Conservation (phyloP, 306 rosid genomes). For the Trichosanthes truncata region DNA sequence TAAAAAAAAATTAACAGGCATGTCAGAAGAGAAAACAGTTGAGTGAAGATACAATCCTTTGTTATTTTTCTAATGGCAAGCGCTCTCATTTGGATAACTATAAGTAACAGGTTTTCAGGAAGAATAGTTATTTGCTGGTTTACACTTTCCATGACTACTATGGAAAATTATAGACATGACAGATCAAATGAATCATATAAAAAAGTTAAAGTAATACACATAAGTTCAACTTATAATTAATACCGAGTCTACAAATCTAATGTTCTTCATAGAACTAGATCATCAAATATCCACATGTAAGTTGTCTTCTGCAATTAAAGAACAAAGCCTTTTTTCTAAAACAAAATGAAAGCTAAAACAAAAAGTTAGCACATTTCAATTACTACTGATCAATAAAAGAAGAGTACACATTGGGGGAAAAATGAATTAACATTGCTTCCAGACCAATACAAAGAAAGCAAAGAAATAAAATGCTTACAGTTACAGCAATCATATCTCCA, state of each 20-base stretch:
- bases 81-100: too few species aligned
- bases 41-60: too few species aligned
- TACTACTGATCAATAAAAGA: neutral
- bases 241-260: too few species aligned
- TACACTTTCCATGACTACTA: too few species aligned
- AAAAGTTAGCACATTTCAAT: neutral
- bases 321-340: neutral
- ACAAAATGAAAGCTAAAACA: neutral
- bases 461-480: constrained; percentile 30
- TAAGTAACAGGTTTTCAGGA: neutral
- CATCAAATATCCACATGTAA: neutral
- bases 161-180: neutral
- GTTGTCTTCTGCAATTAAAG: neutral
- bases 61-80: too few species aligned
- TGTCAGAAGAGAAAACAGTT: too few species aligned
- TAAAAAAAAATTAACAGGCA: too few species aligned
- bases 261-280: too few species aligned
- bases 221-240: too few species aligned
- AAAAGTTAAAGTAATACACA: too few species aligned
- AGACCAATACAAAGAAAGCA: neutral
- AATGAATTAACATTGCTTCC: neutral
- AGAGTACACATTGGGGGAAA: neutral
- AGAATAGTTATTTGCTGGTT: neutral
- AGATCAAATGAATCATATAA: too few species aligned
- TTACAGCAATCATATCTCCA: constrained; percentile 78